Base-by-base conservation (phyloP, 1,284 basidiomycete species). In the Marasmius fiardii region DNA sequence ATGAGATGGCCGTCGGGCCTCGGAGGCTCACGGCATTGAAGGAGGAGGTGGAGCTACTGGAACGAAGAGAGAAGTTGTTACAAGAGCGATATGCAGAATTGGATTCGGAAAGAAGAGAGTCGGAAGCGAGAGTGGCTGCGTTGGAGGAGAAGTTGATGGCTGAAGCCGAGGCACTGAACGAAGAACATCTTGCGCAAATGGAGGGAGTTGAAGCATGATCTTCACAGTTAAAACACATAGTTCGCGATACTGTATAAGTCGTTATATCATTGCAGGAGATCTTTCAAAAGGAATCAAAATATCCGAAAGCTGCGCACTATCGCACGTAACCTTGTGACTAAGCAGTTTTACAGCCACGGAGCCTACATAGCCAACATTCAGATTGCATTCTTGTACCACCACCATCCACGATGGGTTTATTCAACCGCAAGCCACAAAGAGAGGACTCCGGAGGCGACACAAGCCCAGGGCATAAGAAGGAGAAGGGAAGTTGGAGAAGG, bases 11-110 rank as follows among this genome's bases (percentile, higher is more conserved):
- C 1, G 84, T 85, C 51, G 92, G 87, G 11, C 92, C 92, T 14
- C 81, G 83, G 49, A 75, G 95, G 47, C 75, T 94, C 45, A 84
- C 85, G 49, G 75, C 78, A 23, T 78, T 96, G 62, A 85, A 86
- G 68, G 90, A 92, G 63, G 95, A 97, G 68, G 94, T 97, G 14
- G 87, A 88, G 43, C 76, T 73, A 59, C 76, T 97, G 47, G 88
- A 93, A 68, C 74, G 78, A 58, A 77, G 90, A 60, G 94, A 97
- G 72, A 74, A 79, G 53, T 73, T 83, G 61, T 72, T 95, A 62
- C 95, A 97, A 70, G 80, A 80, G 59, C 76, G 85, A 55, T 96
- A 95, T 71, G 85, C 83, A n/a, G 93, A 95, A 65, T 69, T 97
- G 60, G 86, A 88, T 52, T 71, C 74, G 55, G 90, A 93, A 71